Evolutionary conservation across 2,329 filamentous ascomycete genomes (phyloP).

Genomic region (Diaporthe batatas): DNA sequence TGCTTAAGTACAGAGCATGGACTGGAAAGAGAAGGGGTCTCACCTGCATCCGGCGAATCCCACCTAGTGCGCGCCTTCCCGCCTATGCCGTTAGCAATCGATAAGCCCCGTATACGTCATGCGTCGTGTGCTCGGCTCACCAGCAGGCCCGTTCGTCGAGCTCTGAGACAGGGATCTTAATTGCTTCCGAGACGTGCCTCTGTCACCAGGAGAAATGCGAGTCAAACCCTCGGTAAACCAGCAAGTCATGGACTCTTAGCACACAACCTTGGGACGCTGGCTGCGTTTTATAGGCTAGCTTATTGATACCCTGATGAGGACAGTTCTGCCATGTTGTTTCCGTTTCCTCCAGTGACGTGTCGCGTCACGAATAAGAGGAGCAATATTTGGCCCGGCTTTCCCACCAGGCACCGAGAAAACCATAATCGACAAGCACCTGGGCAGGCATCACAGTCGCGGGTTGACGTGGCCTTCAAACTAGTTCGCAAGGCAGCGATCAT

Average conservation of each 20-base stretch:
- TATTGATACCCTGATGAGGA: neutral
- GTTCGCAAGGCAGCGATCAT: conserved; percentile 1
- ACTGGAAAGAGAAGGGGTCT: conserved; percentile 13
- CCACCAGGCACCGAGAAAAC: conserved; percentile 18
- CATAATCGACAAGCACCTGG: neutral
- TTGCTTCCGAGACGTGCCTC: conserved; percentile 6
- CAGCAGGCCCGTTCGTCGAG: neutral
- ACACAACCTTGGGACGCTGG: neutral
- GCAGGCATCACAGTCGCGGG: neutral
- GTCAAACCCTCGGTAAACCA: neutral
- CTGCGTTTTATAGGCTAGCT: neutral
- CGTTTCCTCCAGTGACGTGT: neutral
- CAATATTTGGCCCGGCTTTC: neutral
- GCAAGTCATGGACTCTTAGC: neutral
- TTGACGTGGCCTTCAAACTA: conserved; percentile 4
- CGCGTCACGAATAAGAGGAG: neutral
- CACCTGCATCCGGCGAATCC: conserved; percentile 30
- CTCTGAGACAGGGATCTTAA: conserved; percentile 17
- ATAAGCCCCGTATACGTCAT: conserved; percentile 27
- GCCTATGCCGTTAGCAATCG: conserved; percentile 26
- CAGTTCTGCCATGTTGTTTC: neutral
- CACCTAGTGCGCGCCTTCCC: conserved; percentile 23
- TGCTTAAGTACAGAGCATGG: neutral
- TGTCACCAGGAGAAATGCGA: conserved; percentile 2
- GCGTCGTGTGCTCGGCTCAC: conserved; percentile 26